Evolutionary conservation across 805 yeast species (phyloP).

Genomic region (Wickerhamiella parazyma): DNA sequence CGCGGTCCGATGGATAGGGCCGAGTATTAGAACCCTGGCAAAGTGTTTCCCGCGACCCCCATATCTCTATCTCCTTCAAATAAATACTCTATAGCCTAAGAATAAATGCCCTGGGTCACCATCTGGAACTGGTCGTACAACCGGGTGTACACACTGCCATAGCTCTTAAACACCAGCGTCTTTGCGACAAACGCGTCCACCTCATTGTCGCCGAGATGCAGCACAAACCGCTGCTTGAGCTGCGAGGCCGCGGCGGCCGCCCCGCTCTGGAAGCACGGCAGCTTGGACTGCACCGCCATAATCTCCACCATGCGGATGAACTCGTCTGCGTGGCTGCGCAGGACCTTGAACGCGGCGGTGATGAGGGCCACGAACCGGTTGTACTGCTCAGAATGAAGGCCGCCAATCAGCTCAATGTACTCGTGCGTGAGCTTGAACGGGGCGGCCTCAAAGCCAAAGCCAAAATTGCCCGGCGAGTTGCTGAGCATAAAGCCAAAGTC

Average conservation of each 20-base stretch:
- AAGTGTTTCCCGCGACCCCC: too few species aligned
- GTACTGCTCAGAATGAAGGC: slow-evolving; percentile 49
- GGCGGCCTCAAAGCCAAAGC: slow-evolving; percentile 95
- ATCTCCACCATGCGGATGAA: slow-evolving; percentile 74
- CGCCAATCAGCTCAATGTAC: slow-evolving; percentile 80
- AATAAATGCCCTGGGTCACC: slow-evolving; percentile 85
- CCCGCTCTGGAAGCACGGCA: slow-evolving; percentile 89
- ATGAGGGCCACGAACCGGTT: slow-evolving; percentile 46
- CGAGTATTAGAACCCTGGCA: too few species aligned
- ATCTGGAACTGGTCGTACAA: slow-evolving; percentile 91
- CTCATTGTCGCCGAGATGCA: slow-evolving; percentile 59
- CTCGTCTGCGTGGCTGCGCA: slow-evolving; percentile 62
- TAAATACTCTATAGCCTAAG: neutral
- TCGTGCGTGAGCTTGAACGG: slow-evolving; percentile 89
- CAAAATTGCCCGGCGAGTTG: slow-evolving; percentile 79
- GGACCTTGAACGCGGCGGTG: slow-evolving; percentile 57
- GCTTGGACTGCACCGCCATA: slow-evolving; percentile 80
- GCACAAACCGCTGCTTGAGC: slow-evolving; percentile 67
- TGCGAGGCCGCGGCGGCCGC: slow-evolving; percentile 68
- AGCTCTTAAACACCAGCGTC: slow-evolving; percentile 60
- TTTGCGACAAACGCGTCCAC: slow-evolving; percentile 68
- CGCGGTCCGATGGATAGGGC: too few species aligned
- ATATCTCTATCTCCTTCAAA: too few species aligned
- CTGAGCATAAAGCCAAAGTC: slow-evolving; percentile 91
- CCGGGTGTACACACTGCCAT: slow-evolving; percentile 81